Base-by-base conservation (phyloP, 1,139 yeast genomes). In the Torulaspora globosa region DNA sequence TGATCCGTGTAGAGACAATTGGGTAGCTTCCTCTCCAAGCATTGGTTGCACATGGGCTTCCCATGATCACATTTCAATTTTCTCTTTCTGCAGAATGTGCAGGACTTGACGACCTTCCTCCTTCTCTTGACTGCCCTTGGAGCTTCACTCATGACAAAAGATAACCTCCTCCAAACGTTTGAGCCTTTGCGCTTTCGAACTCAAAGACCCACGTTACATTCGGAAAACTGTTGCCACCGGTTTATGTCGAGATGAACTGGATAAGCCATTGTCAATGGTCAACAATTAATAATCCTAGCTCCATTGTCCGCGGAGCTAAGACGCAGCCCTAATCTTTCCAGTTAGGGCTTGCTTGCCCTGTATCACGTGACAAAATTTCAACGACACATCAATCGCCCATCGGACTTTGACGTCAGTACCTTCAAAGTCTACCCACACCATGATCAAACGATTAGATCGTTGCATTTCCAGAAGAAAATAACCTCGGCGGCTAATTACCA, bases 21-120 rank as follows among this genome's bases (percentile, higher is more conserved):
- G 2, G 52, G 38, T 31, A 58, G 39, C 2, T 50, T 52, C 39
- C 66, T 55, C 6, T 57, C 50, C 19, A 39, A 26, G 38, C 66
- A 58, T 31, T 58, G 53, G 11, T 58, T 49, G 44, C 66, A 61
- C 43, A 52, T 48, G 2, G 63, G 65, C 36, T 54, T 55, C 34
- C 39, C 48, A 33, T 61, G 57, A 41, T 63, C 65, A 51, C 68
- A 64, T 46, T 62, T 62, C 33, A 64, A 47, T 43, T 63, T 63
- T 16, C 66, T 47, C 36, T 49, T 51, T 27, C 67, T 52, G 46
- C 68, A 64, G 38, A 60, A 62, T 7, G 52, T 44, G 43, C 68
- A 64, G 15, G 67, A 62, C 39, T 56, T 55, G 40, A 62, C 57
- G 5, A 53, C 55, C 43, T 63, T 63, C 26, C 58, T 43, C 14